Base-by-base conservation (phyloP, 805 yeast species). In the Wickerhamomyces pijperi region DNA sequence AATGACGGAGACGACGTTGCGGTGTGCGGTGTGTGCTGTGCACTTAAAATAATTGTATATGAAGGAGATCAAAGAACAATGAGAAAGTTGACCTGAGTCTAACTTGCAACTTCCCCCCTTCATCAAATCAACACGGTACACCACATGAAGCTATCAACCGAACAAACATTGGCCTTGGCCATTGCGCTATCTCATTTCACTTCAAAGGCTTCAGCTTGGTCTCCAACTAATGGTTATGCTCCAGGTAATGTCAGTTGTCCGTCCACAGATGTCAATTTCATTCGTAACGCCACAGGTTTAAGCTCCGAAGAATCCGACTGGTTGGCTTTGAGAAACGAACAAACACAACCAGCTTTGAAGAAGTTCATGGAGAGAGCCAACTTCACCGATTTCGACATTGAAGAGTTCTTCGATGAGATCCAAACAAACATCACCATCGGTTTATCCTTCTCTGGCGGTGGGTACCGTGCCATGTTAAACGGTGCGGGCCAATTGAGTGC, bases 401-500 rank as follows among this genome's bases (percentile, higher is more conserved):
- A 60, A 18, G 53, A 49, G 0, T 76, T 64, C 43, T 48, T 69
- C 28, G 61, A 61, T 35, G 42, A 53, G 6, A 54, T 66, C 31
- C 59, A 31, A 52, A 19, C 45, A 12, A 49, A 74, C 7, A 63
- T 72, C 41, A 66, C 67, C 42, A 63, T 79, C 33, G 86, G 75
- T 15, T 46, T 71, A 6, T 77, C 88, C 6, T 79, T 76, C 50
- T 69, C 83, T 13, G 95, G 95, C 36, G 95, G 95, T 56, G 95
- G 95, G 14, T 85, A 82, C 59, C 70, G 95, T 45, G 94, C 95
- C 32, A 83, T 86, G 92, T 59, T 85, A 34, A 59, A 68, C 40
- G 94, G 94, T 7, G 94, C 94, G 8, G 95, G 95, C 34, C 78
- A 78, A 55, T 58, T 85, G 23, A 65, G 87, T 5, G 94, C 87